Evolutionary conservation across 2,329 filamentous ascomycete species (phyloP), one percentile per base, ranked within the genome.

Genomic region (Teratosphaeriaceae sp.): DNA sequence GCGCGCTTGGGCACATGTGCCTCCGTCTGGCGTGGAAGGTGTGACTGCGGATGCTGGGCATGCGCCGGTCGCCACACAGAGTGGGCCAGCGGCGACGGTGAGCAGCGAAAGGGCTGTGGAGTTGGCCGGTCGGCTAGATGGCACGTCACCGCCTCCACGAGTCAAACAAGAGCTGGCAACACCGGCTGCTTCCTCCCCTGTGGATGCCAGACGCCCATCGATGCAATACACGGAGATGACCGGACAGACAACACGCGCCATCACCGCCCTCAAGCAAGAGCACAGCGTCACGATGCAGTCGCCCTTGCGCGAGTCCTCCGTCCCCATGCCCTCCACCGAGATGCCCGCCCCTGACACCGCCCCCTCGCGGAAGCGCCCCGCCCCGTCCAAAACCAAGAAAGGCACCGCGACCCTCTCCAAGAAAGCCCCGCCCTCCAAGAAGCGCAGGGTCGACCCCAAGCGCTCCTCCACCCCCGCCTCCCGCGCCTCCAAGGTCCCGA

Each of bases 221-320:
- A 19, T 46, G 40, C 19, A 58, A 58, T n/a, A 47, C 46, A 34
- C 34, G 48, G 60, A 49, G 36, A 46, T 64, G 34, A 68, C 71
- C 27, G 44, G 47, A 13, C 63, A 70, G 31, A 64, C 66, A 2
- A 57, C 63, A 35, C 70, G 69, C 50, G 63, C 68, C 3, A 59
- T 73, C 22, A 63, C 66, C 43, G 59, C 65, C 31, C 60, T 69
- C 12, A 72, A 71, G 55, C 68, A 62, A 56, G 70, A 73, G 44
- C 61, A 69, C 40, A 65, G 66, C 27, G 57, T 69, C 35, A 61
- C 66, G 22, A 58, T 48, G n/a, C 52, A 57, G 34, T 61, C 63
- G 45, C 54, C 65, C 44, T 49, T 64, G 52, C 51, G 61, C 53
- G 55, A 72, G 59, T 60, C 60, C n/a, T 59, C 62, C 5, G 49